A percentile compares a stretch with the other conserved stretches of the same genome.
These are phyloP conservation scores for Zymoseptoria pseudotritici DNA, from an alignment of 2,329 filamentous ascomycete species.

Conservation along the genomic window DNA sequence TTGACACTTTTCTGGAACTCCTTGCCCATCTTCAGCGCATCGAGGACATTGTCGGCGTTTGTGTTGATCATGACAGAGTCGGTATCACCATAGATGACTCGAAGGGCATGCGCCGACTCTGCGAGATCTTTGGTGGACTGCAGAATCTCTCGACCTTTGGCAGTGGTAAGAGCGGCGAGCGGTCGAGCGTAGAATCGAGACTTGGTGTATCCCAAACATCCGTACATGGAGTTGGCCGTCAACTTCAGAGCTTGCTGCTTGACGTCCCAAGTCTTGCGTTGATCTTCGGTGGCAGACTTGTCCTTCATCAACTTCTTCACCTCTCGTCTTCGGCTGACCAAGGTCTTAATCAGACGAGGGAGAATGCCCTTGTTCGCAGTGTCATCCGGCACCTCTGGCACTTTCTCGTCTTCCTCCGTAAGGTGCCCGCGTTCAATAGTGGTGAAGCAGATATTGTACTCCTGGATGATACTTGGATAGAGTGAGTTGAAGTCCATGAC, in stretches of 20 bases:
- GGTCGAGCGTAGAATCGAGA: slow-evolving; percentile 96
- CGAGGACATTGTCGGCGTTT: slow-evolving; percentile 86
- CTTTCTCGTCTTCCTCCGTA: slow-evolving; percentile 74
- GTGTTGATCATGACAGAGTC: slow-evolving; percentile 99
- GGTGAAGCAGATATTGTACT: slow-evolving; percentile 99
- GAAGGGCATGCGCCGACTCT: slow-evolving; percentile 71
- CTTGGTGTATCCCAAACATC: slow-evolving; percentile 92
- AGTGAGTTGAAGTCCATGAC: slow-evolving; percentile 99
- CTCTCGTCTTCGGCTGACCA: slow-evolving; percentile 80
- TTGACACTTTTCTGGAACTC: slow-evolving; percentile 96
- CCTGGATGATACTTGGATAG: slow-evolving; percentile 97
- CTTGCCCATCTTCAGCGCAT: slow-evolving; percentile 82
- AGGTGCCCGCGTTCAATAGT: slow-evolving; percentile 74
- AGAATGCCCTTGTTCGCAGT: slow-evolving; percentile 77
- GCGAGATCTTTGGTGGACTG: slow-evolving; percentile 92
- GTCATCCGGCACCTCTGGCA: slow-evolving; percentile 71
- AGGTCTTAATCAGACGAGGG: slow-evolving; percentile 81
- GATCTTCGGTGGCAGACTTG: slow-evolving; percentile 73
- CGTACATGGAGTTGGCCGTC: slow-evolving; percentile 99
- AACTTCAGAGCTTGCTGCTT: slow-evolving; percentile 95
- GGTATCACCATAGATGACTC: slow-evolving; percentile 97
- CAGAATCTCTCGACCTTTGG: slow-evolving; percentile 95
- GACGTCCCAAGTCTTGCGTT: slow-evolving; percentile 93
- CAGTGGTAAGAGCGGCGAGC: slow-evolving; percentile 89
- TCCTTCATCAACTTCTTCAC: slow-evolving; percentile 98